A percentile compares a stretch with the other conserved stretches of the same genome.
phyloP scores from a whole-genome alignment of 1,284 basidiomycete species.

The Sporisorium sorghi region DNA sequence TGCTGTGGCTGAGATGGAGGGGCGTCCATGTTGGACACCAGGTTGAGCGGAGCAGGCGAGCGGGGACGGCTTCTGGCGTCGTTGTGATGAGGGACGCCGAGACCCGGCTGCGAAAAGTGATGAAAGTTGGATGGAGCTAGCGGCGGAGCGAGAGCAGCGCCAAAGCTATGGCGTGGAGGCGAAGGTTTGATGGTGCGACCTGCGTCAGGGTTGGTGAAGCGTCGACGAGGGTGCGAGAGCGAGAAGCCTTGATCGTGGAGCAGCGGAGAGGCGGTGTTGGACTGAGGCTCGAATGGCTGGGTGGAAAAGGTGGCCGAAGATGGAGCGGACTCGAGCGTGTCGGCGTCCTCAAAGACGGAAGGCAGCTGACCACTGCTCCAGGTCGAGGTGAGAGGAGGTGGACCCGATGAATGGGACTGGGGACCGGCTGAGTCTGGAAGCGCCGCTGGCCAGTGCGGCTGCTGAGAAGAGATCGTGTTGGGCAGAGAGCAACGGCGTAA shows the following conservation, averaged over 20 bases:
- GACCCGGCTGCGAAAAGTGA: constrained; percentile 9
- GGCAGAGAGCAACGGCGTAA: constrained; percentile 26
- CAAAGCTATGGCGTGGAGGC: constrained; percentile 38
- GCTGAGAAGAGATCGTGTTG: constrained; percentile 42
- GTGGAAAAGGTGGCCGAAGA: constrained; percentile 25
- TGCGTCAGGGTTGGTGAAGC: constrained; percentile 40
- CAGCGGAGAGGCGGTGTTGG: constrained; percentile 24
- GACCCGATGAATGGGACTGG: constrained; percentile 5
- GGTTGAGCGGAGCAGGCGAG: constrained; percentile 33
- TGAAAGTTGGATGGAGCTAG: constrained; percentile 17
- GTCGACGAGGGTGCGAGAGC: constrained; percentile 21
- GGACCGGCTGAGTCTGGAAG: constrained; percentile 23
- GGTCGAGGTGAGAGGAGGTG: constrained; percentile 2
- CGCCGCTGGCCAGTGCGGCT: constrained; percentile 36
- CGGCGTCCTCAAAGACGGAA: constrained; percentile 37
- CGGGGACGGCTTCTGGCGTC: constrained; percentile 35
- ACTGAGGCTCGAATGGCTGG: constrained; percentile 16
- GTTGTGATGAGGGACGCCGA: constrained; percentile 18
- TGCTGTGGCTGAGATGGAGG: constrained; percentile 29
- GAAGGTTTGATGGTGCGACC: constrained; percentile 12
- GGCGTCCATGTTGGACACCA: constrained; percentile 26
- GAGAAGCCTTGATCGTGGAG: constrained; percentile 20
- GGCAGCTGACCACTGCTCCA: constrained; percentile 34
- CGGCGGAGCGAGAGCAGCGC: constrained; percentile 22
- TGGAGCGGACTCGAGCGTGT: constrained; percentile 18